Base-by-base conservation (phyloP, 164 flowering plant species). In the Malania oleifera region DNA sequence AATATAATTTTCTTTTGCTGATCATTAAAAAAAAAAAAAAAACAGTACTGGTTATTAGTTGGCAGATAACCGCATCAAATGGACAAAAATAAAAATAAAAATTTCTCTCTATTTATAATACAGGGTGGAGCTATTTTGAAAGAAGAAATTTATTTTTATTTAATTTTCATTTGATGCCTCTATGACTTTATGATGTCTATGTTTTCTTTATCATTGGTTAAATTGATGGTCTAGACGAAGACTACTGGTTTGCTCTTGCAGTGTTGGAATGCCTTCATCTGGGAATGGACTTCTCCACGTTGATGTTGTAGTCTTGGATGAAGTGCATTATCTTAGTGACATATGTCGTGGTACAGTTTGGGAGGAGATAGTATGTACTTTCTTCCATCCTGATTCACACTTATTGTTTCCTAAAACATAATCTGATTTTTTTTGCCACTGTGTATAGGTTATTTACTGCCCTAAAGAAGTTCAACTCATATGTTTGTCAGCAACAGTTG, bases 271-370 rank as follows among this genome's bases (percentile, higher is more conserved):
- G 71, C 73, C 49, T 67, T 84, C 98, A 49, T 82, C 91, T 23
- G 86, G 84, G 22, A 70, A 83, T 67, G 84, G 91, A 39, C 80
- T 89, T 59, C 78, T 82, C 44, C 77, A 77, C 67, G 98, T 87
- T 59, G 98, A 93, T 68, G 97, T 72, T 29, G 83, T 92, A 75
- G 95, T 92, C 66, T 73, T 93, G 75, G 97, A 89, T 74, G 97
- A 93, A 80, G 98, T 93, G 35, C 98, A 93, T 71, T 89, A 87
- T 77, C 72, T 92, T 27, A 93, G 97, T 68, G 96, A 93, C 65
- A 86, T 89, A 67, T 93, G 83, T 61, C 85, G 98, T 52, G 98
- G 98, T 48, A 93, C 98, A 46, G 98, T 93, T 53, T 93, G 97
- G 98, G 98, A 93, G 73, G 97, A 93, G 75, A 89, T 86, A 45